Percentiles rank a stretch among this genome's conserved stretches.
Conservation (phyloP, 1,284 basidiomycete genomes). For the Cystobasidium pallidum region DNA sequence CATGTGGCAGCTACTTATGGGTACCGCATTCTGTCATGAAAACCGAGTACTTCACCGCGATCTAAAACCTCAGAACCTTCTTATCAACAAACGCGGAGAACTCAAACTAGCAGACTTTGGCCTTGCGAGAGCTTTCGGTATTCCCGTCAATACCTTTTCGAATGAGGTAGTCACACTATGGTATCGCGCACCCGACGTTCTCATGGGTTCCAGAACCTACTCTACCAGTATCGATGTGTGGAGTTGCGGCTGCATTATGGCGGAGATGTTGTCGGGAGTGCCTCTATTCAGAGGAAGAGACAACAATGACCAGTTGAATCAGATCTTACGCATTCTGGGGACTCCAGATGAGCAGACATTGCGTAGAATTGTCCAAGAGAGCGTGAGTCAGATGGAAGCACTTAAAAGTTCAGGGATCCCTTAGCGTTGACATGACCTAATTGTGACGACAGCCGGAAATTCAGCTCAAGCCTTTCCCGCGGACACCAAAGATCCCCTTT, state of each 20-base stretch:
- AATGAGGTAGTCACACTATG: constrained; percentile 97
- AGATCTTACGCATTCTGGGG: constrained; percentile 96
- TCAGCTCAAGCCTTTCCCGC: constrained; percentile 80
- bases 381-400: constrained; percentile 74
- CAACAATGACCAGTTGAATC: constrained; percentile 95
- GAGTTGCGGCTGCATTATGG: constrained; percentile 99
- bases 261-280: constrained; percentile 91
- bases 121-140: constrained; percentile 90
- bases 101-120: constrained; percentile 84
- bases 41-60: constrained; percentile 97
- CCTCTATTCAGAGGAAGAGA: constrained; percentile 96
- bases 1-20: constrained; percentile 96
- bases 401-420: no score
- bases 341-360: constrained; percentile 90
- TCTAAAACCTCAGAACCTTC: constrained; percentile 94
- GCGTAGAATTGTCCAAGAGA: constrained; percentile 86
- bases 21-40: constrained; percentile 97
- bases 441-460: constrained; percentile 75
- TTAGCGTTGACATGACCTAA: no score
- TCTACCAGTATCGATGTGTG: constrained; percentile 99
- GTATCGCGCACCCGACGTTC: constrained; percentile 98
- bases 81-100: constrained; percentile 96
- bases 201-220: constrained; percentile 95
- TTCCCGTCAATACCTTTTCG: constrained; percentile 93
- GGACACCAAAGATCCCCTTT: constrained; percentile 88